Percentiles rank a stretch among this genome's conserved stretches.
phyloP scores from a whole-genome alignment of 257 asterid species.

The Fraxinus pennsylvanica region DNA sequence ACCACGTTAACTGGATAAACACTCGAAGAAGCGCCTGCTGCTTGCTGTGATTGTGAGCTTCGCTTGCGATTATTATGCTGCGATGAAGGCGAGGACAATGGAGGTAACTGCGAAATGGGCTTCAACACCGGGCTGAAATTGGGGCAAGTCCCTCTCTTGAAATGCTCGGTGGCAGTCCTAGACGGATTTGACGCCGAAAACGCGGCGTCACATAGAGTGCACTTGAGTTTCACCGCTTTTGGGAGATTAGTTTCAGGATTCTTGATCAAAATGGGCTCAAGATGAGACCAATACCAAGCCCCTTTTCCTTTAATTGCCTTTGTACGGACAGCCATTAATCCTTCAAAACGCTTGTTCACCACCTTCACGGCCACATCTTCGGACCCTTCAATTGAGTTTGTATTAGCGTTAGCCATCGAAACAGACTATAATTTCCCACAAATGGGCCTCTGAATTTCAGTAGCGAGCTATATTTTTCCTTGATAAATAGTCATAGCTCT shows the following conservation, averaged over 20 bases:
- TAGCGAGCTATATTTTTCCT: background rate
- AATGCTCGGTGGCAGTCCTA: slow-evolving; percentile 84
- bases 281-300: slow-evolving; percentile 98
- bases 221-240: slow-evolving; percentile 78
- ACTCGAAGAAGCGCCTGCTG: slow-evolving; percentile 41
- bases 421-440: background rate
- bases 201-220: slow-evolving; percentile 68
- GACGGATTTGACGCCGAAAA: slow-evolving; percentile 91
- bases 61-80: slow-evolving; percentile 57
- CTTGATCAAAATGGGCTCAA: slow-evolving; percentile 71
- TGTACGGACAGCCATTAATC: slow-evolving; percentile 62
- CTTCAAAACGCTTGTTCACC: slow-evolving; percentile 70
- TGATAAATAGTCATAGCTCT: slow-evolving; percentile 13
- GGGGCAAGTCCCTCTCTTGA: slow-evolving; percentile 76
- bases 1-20: slow-evolving; percentile 45
- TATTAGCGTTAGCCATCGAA: slow-evolving; percentile 50
- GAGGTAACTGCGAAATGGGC: slow-evolving; percentile 69
- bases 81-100: slow-evolving; percentile 73
- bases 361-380: slow-evolving; percentile 65
- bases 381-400: slow-evolving; percentile 38
- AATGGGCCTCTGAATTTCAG: slow-evolving; percentile 17
- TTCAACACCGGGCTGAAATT: slow-evolving; percentile 55
- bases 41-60: slow-evolving; percentile 38
- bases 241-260: slow-evolving; percentile 68
- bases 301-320: slow-evolving; percentile 95